Evolutionary conservation across 805 yeast genomes (phyloP).

Genomic region (Teunomyces stri): DNA sequence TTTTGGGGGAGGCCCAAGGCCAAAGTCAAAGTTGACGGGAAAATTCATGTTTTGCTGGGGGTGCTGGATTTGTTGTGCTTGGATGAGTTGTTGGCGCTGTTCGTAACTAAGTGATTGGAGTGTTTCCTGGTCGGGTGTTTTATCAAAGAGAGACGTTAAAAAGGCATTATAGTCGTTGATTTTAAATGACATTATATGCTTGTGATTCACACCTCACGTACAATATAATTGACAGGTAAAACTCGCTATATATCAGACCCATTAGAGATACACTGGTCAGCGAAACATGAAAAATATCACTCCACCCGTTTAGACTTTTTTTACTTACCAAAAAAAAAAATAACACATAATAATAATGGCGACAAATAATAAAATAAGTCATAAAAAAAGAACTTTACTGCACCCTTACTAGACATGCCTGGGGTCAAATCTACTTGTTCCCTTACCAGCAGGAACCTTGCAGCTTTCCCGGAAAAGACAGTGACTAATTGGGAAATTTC

Average conservation of each 20-base stretch:
- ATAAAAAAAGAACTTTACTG: not conserved
- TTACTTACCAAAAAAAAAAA: not conserved
- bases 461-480: not conserved
- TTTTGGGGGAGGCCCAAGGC: conserved; percentile 7
- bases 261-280: conserved; percentile 2
- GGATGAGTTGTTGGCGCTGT: conserved; percentile 4
- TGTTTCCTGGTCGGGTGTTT: conserved; percentile 8
- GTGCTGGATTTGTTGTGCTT: conserved; percentile 5
- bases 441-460: not conserved
- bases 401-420: not conserved
- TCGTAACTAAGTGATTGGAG: not conserved
- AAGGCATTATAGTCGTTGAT: conserved; percentile 30
- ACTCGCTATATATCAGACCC: conserved; percentile 4
- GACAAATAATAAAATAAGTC: not conserved
- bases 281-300: conserved; percentile 3
- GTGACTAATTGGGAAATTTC: not conserved
- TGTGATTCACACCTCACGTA: not conserved
- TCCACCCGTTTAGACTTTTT: conserved; percentile 3
- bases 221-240: not conserved
- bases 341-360: not conserved
- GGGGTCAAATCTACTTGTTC: not conserved
- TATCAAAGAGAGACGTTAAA: conserved; percentile 23
- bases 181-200: conserved; percentile 22
- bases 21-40: conserved; percentile 26
- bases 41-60: conserved; percentile 7